A percentile compares a stretch with the other conserved stretches of the same genome.
These are phyloP conservation scores for Colletotrichum lupini DNA, from an alignment of 2,329 filamentous ascomycete genomes.

Conservation along the genomic window DNA sequence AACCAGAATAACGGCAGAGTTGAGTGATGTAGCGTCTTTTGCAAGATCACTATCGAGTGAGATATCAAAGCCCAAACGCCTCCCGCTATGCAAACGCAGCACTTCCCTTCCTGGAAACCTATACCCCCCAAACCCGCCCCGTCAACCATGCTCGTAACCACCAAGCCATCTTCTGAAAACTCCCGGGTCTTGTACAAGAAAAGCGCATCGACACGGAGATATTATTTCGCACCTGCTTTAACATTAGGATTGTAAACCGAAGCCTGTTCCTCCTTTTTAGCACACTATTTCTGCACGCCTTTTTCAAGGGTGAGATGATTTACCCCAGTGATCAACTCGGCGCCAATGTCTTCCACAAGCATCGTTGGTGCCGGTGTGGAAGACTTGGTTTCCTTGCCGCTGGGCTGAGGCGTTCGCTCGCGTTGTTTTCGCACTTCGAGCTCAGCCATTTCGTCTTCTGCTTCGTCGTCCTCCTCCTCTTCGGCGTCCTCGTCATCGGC, in stretches of 20 bases:
- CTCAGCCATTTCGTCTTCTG: conserved; percentile 55
- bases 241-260: conserved; percentile 34
- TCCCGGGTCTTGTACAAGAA: conserved; percentile 1
- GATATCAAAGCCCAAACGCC: conserved; percentile 28
- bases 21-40: neutral
- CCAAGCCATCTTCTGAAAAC: neutral
- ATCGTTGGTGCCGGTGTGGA: conserved; percentile 36
- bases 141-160: conserved; percentile 1
- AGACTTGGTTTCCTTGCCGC: conserved; percentile 21
- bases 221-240: conserved; percentile 28
- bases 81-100: conserved; percentile 32
- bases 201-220: conserved; percentile 19
- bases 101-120: neutral
- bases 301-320: conserved; percentile 62
- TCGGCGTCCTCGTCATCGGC: conserved; percentile 47
- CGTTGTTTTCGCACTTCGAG: conserved; percentile 26
- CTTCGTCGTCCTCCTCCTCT: conserved; percentile 44
- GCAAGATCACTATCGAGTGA: neutral
- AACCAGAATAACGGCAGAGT: neutral
- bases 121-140: neutral
- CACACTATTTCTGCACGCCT: conserved; percentile 42
- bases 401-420: conserved; percentile 31
- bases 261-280: conserved; percentile 36
- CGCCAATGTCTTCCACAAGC: conserved; percentile 59
- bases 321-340: conserved; percentile 70